Evolutionary conservation across 192 early-diverging fungal species (phyloP), one percentile per base, ranked within the genome.

Genomic region (Mortierella alpina): DNA sequence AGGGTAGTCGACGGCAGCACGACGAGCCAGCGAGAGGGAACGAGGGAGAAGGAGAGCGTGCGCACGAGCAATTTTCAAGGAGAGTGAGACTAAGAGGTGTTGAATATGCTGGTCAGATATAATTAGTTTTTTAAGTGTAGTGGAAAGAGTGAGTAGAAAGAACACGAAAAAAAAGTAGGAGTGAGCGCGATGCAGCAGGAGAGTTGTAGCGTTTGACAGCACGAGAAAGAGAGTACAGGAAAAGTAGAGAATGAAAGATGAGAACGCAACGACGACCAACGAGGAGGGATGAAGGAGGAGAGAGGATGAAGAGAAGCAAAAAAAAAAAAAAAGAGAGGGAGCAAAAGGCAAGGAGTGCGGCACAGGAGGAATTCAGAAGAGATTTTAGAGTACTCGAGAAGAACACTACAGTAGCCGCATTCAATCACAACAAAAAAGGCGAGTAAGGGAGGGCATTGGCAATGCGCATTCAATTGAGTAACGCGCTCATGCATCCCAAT

Each of bases 271-370:
- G 67, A 41, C 45, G 57, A 50, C 46, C 18, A 15, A 57, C 23
- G 58, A 51, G 7, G 40, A 50, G 49, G 57, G 44, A 18, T 7
- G 48, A 51, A 22, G 44, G 20, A 53, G 39, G 39, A 56, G 18
- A 46, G 53, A 45, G 54, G 22, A 55, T 23, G 41, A 56, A 55
- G 42, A 44, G 31, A 42, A 42, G 62, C n/a, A 54, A 54, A 59
- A 41, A 59, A 57, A 55, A 40, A 23, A 48, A 46, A 9, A n/a
- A 7, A 45, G 70, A 72, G 12, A 55, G 41, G 41, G 48, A 45
- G 65, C 40, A n/a, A 46, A 47, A 45, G 42, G 49, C 14, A 45
- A 46, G 54, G 44, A 58, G 11, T 22, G 20, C 13, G 23, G 45
- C 57, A 63, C 8, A 31, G 46, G 15, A 68, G 46, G 55, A 59